Evolutionary conservation across 148 eudicot genomes (phyloP).

Genomic region (Beta vulgaris): DNA sequence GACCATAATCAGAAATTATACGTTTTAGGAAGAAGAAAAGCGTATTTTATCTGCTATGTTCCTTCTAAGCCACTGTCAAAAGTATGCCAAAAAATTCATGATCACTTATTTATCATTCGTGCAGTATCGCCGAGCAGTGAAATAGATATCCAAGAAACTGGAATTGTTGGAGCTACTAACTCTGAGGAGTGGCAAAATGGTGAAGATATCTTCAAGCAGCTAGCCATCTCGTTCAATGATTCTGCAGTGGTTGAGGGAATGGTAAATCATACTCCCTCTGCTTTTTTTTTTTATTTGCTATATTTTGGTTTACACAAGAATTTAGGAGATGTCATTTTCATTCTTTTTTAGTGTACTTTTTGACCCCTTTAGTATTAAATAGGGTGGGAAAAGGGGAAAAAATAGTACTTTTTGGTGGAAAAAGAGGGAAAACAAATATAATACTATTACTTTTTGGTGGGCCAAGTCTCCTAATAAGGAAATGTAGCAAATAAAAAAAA

Average conservation of each 20-base stretch:
- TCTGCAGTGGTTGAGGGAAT: constrained; percentile 33
- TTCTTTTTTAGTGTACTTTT: too few relatives aligned
- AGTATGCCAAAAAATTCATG: constrained; percentile 4
- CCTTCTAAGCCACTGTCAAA: not conserved
- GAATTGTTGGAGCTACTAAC: constrained; percentile 30
- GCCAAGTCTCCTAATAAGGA: too few relatives aligned
- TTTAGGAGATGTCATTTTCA: too few relatives aligned
- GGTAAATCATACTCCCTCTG: constrained; percentile 48
- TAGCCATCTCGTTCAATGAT: constrained; percentile 28
- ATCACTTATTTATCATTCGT: constrained; percentile 17
- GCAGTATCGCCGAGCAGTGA: constrained; percentile 44
- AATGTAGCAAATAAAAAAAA: too few relatives aligned
- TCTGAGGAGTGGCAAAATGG: constrained; percentile 36
- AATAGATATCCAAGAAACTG: constrained; percentile 30
- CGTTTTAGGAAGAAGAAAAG: not conserved
- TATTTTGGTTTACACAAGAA: too few relatives aligned
- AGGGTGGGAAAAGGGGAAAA: too few relatives aligned
- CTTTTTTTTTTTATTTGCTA: too few relatives aligned
- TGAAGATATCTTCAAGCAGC: constrained; percentile 42
- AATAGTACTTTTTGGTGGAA: too few relatives aligned
- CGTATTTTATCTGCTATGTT: not conserved
- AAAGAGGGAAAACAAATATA: too few relatives aligned
- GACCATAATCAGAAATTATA: not conserved
- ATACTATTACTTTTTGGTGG: too few relatives aligned
- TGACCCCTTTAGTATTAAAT: too few relatives aligned